Conservation (phyloP, 1,284 basidiomycete genomes). For the Leccinum holopus region DNA sequence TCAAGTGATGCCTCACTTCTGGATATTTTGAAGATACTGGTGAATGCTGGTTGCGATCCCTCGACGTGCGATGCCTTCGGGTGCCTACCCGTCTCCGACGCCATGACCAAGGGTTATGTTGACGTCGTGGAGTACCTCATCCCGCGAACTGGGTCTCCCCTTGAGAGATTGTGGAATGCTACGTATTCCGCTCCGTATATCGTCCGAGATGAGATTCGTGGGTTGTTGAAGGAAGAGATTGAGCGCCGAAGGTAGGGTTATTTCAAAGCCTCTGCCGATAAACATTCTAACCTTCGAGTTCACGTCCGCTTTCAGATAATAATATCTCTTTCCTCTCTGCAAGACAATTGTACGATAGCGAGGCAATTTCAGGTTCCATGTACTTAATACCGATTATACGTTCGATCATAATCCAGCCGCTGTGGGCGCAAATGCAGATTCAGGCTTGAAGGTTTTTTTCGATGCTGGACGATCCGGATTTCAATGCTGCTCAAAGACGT, state of each 20-base stretch:
- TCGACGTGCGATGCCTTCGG: neutral
- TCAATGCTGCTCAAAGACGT: too few species aligned
- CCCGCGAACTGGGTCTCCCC: neutral
- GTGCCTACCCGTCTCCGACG: conserved; percentile 1
- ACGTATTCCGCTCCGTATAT: fast-evolving
- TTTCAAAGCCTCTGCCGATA: neutral
- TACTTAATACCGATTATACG: too few species aligned
- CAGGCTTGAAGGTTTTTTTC: too few species aligned
- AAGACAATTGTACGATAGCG: too few species aligned
- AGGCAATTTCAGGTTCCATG: too few species aligned
- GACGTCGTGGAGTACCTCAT: neutral
- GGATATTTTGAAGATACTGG: neutral
- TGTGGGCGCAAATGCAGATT: too few species aligned
- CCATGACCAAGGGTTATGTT: neutral
- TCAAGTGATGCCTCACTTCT: neutral
- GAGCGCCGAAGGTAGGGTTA: neutral
- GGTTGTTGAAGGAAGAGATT: neutral
- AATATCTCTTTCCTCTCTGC: neutral
- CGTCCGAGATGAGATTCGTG: neutral
- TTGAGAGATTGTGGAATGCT: neutral
- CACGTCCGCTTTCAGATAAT: neutral
- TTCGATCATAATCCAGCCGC: too few species aligned
- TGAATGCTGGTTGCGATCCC: conserved; percentile 8
- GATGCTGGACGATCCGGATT: too few species aligned
- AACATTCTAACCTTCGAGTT: neutral